These are phyloP conservation scores for Aspergillus ustus DNA, from an alignment of 2,329 filamentous ascomycete species.

Conservation along the genomic window DNA sequence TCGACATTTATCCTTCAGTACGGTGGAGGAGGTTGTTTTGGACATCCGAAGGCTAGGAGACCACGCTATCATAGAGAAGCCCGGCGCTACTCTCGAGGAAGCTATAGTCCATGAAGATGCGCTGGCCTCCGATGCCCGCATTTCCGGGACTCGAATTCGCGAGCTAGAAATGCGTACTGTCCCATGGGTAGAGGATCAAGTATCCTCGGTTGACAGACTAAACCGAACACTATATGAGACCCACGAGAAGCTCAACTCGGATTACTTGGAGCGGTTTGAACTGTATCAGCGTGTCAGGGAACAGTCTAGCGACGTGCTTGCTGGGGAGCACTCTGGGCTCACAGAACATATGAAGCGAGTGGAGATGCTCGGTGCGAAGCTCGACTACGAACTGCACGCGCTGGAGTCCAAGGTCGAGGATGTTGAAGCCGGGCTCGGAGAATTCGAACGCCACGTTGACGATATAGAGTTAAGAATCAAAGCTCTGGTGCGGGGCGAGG, in stretches of 20 bases:
- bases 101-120: constrained; percentile 45
- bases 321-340: constrained; percentile 69
- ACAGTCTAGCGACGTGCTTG: constrained; percentile 69
- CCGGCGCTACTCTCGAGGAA: constrained; percentile 47
- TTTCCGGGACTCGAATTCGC: constrained; percentile 42
- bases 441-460: constrained; percentile 78
- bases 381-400: constrained; percentile 88
- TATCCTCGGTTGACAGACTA: constrained; percentile 58
- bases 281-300: constrained; percentile 71
- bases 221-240: constrained; percentile 67
- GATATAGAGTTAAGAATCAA: constrained; percentile 70
- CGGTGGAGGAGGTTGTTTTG: constrained; percentile 51
- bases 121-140: constrained; percentile 40
- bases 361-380: constrained; percentile 77
- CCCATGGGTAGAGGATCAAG: constrained; percentile 50
- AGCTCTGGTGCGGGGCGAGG: constrained; percentile 65
- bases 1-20: constrained; percentile 53
- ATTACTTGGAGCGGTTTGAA: constrained; percentile 73
- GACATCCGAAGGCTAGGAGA: constrained; percentile 38
- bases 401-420: constrained; percentile 82
- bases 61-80: constrained; percentile 37
- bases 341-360: constrained; percentile 76
- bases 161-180: constrained; percentile 43
- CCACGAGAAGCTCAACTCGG: constrained; percentile 65
- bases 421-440: constrained; percentile 78